phyloP scores from a whole-genome alignment of 345 rosid species.

The Salix udensis region DNA sequence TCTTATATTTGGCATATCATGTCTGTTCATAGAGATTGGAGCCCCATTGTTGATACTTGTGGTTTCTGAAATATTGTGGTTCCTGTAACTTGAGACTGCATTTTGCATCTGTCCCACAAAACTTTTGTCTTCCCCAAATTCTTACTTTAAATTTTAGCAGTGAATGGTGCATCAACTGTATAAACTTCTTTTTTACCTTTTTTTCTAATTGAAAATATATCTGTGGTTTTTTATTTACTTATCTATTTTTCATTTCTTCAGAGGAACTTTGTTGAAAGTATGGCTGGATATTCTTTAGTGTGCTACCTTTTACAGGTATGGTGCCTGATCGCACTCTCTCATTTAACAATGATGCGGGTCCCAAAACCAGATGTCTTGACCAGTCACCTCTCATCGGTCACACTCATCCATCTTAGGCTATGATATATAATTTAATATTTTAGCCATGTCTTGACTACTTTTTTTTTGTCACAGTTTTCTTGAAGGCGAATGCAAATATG shows the following conservation, averaged over 20 bases:
- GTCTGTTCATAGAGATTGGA: not conserved
- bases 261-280: slow-evolving; percentile 99
- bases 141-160: not conserved
- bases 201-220: not conserved
- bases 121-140: not conserved
- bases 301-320: slow-evolving; percentile 95
- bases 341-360: not conserved
- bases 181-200: not conserved
- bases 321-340: not conserved
- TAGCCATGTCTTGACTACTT: not conserved
- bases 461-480: not conserved
- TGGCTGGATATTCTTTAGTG: slow-evolving; percentile 99
- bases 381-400: not conserved
- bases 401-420: not conserved
- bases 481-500: not conserved
- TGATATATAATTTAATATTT: not conserved
- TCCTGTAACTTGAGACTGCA: not conserved
- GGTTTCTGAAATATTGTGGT: not conserved
- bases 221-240: not conserved
- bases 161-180: not conserved
- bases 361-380: not conserved
- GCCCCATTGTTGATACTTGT: not conserved
- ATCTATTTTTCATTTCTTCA: slow-evolving; percentile 33
- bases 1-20: not conserved
- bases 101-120: not conserved